phyloP scores from a whole-genome alignment of 1,284 basidiomycete genomes.

The Crocinoboletus sp. region DNA sequence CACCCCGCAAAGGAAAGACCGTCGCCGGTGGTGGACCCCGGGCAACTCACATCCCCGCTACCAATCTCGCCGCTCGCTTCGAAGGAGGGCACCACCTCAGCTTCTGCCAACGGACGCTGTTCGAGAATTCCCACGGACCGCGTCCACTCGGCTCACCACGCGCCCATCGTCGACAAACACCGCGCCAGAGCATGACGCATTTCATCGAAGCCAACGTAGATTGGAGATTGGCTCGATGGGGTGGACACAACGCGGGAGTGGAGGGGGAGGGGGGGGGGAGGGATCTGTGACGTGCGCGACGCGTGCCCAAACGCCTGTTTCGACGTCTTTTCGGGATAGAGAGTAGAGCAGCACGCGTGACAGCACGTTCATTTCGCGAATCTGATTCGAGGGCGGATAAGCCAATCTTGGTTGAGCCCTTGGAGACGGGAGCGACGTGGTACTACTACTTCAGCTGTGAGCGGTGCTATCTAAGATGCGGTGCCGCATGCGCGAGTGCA shows the following conservation, averaged over 20 bases:
- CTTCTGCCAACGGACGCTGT: constrained; percentile 6
- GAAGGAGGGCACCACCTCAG: background rate
- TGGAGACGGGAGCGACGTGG: background rate
- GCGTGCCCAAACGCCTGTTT: constrained; percentile 10
- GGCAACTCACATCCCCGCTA: background rate
- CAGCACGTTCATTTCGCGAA: constrained; percentile 22
- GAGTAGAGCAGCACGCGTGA: too few relatives aligned
- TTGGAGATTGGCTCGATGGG: constrained; percentile 16
- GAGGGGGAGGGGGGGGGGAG: too few relatives aligned
- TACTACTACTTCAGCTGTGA: too few relatives aligned
- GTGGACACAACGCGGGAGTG: too few relatives aligned
- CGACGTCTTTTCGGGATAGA: background rate
- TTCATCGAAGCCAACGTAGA: constrained; percentile 12
- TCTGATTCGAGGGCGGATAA: constrained; percentile 22
- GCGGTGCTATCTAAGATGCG: too few relatives aligned
- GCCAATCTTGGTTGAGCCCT: constrained; percentile 21
- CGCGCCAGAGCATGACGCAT: constrained; percentile 21
- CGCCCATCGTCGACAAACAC: constrained; percentile 7
- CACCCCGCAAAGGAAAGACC: constrained; percentile 7
- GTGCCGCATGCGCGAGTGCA: background rate
- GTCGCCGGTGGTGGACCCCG: background rate
- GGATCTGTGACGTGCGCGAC: constrained; percentile 16
- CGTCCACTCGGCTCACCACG: background rate
- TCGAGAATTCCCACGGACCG: constrained; percentile 1
- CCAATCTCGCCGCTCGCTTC: constrained; percentile 4